These are phyloP conservation scores for Furculomyces boomerangus DNA, from an alignment of 371 early-diverging fungal species.

Conservation along the genomic window DNA sequence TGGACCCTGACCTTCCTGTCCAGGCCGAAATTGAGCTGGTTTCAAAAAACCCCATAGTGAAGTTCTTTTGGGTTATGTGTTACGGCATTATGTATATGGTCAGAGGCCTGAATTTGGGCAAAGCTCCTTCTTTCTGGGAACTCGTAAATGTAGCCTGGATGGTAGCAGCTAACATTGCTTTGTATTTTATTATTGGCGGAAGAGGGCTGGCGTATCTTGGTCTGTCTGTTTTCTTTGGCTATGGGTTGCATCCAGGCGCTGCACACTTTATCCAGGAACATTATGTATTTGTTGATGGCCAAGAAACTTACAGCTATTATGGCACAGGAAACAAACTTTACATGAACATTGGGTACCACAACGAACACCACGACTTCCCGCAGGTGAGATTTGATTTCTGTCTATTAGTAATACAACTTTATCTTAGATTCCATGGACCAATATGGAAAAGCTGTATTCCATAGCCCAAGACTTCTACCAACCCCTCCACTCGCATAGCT, in stretches of 20 bases:
- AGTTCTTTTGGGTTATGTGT: conserved; percentile 60
- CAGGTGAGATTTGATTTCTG: conserved; percentile 64
- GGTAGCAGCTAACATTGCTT: conserved; percentile 32
- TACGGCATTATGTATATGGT: conserved; percentile 79
- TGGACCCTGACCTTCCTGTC: conserved; percentile 85
- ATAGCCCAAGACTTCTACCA: conserved; percentile 83
- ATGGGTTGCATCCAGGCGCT: conserved; percentile 81
- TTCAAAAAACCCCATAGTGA: conserved; percentile 45
- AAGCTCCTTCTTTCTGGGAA: conserved; percentile 52
- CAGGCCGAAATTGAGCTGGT: conserved; percentile 66
- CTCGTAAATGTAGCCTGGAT: conserved; percentile 48
- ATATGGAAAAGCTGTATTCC: conserved; percentile 51
- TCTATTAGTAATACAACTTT: background rate
- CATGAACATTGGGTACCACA: conserved; percentile 86
- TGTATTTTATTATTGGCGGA: conserved; percentile 37
- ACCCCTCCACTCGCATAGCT: conserved; percentile 56
- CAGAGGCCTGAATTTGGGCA: conserved; percentile 60
- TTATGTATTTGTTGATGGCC: conserved; percentile 84
- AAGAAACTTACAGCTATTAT: conserved; percentile 96
- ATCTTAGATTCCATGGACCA: conserved; percentile 61
- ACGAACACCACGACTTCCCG: conserved; percentile 95
- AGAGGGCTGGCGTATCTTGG: conserved; percentile 55
- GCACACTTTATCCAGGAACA: conserved; percentile 97
- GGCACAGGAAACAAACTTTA: conserved; percentile 67
- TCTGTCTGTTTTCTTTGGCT: conserved; percentile 69